These are phyloP conservation scores for Hyaloscypha hepaticicola DNA, from an alignment of 495 filamentous ascomycete genomes.

Conservation along the genomic window DNA sequence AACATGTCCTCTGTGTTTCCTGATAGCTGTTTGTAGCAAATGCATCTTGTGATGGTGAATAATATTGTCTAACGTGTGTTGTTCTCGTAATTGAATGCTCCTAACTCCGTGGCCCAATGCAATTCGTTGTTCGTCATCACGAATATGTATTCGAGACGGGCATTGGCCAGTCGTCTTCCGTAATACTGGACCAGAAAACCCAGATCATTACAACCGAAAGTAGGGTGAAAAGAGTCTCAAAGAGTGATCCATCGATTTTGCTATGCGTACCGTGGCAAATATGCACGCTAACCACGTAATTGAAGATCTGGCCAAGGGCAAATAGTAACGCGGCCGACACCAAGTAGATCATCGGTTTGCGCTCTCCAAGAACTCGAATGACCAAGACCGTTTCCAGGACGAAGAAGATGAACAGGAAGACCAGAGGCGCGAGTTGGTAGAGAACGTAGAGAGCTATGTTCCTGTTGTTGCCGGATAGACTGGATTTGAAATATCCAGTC, in stretches of 20 bases:
- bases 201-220: conserved; percentile 78
- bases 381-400: conserved; percentile 80
- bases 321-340: conserved; percentile 73
- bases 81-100: conserved; percentile 17
- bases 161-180: conserved; percentile 97
- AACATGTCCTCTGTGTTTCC: conserved; percentile 14
- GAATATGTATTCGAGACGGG: conserved; percentile 41
- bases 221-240: conserved; percentile 91
- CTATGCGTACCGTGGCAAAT: conserved; percentile 78
- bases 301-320: conserved; percentile 89
- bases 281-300: conserved; percentile 88
- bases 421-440: conserved; percentile 85
- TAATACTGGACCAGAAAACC: conserved; percentile 98
- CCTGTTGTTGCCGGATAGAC: conserved; percentile 55
- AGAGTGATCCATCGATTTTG: conserved; percentile 89
- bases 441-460: conserved; percentile 89
- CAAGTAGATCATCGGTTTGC: conserved; percentile 85
- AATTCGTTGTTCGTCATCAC: conserved; percentile 16
- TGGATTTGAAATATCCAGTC: conserved; percentile 71
- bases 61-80: conserved; percentile 28
- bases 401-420: conserved; percentile 85
- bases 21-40: conserved; percentile 16
- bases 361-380: conserved; percentile 78
- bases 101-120: conserved; percentile 30
- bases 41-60: conserved; percentile 18